Base-by-base conservation (phyloP, 257 asterid genomes). In the Ophiorrhiza pumila region DNA sequence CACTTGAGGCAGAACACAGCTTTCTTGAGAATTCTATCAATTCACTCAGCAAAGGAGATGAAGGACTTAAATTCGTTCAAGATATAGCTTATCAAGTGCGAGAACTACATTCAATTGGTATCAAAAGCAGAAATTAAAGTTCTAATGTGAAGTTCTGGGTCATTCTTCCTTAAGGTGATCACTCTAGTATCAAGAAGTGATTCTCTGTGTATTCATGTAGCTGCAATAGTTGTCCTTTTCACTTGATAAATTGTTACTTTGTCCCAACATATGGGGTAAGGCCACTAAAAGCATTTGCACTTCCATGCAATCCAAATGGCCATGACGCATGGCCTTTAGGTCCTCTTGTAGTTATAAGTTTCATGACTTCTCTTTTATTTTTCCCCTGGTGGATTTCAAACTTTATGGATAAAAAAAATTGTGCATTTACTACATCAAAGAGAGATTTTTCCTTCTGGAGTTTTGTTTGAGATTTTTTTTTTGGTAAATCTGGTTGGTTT, bases 31-130 rank as follows among this genome's bases (percentile, higher is more conserved):
- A 83, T 64, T 81, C 89, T 11, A 79, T 87, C 56, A 77, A 76
- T 69, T 84, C 88, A 66, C 81, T 86, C 37, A 76, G 77, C 60
- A 86, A 78, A 68, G 90, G 92, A 63, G 81, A 79, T 29, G 83
- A 80, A 61, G 91, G 87, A 60, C 77, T 76, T 75, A 77, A 74
- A 62, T 77, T 77, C 35, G 50, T 85, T 22, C 73, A 71, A 74
- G 90, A 84, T 72, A 79, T 87, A 73, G 86, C 84, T 76, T 74
- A 63, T 81, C 77, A 77, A 61, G 69, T 87, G 68, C 84, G 68
- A 69, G 85, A 87, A 75, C 67, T 87, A 59, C 87, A 76, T 74
- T 80, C 79, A 14, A 57, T 52, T 71, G 50, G 75, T 46, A 49
- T 56, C 43, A 57, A 71, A 32, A 75, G 76, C 62, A 66, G 82